Evolutionary conservation across 441 rosid species (phyloP).

Genomic region (Melastoma candidum): DNA sequence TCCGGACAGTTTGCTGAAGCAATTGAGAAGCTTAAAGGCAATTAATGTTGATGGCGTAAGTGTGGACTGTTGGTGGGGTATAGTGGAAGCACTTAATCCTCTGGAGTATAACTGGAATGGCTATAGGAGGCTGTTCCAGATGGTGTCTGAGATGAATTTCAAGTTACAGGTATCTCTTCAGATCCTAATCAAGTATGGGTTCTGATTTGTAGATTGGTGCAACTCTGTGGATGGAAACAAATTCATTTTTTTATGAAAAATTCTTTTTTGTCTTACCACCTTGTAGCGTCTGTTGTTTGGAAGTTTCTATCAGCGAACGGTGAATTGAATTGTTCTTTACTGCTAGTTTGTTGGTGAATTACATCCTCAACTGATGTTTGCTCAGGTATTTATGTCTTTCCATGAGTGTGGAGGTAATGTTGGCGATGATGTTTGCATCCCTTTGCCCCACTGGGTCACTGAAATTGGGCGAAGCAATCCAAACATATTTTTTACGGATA

Average conservation of each 20-base stretch:
- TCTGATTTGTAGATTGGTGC: no score
- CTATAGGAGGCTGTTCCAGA: conserved; percentile 75
- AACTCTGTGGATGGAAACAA: no score
- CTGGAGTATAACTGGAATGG: conserved; percentile 94
- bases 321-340: no score
- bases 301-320: no score
- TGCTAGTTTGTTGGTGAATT: no score
- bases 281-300: no score
- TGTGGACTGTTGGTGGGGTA: conserved; percentile 99
- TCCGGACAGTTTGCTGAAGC: conserved; percentile 79
- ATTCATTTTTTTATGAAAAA: no score
- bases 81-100: conserved; percentile 89
- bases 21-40: conserved; percentile 73
- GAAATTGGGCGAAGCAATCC: conserved; percentile 92
- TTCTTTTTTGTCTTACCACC: no score
- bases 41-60: conserved; percentile 71
- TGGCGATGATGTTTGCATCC: conserved; percentile 97
- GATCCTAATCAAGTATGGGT: no score
- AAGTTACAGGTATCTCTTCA: conserved; percentile 54
- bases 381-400: conserved; percentile 93
- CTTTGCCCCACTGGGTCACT: conserved; percentile 98
- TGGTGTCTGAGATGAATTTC: conserved; percentile 71
- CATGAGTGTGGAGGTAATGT: conserved; percentile 99
- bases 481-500: conserved; percentile 89
- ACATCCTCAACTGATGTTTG: no score